These are phyloP conservation scores for Ophiocordyceps robertsii DNA, from an alignment of 2,329 filamentous ascomycete species.

Conservation along the genomic window DNA sequence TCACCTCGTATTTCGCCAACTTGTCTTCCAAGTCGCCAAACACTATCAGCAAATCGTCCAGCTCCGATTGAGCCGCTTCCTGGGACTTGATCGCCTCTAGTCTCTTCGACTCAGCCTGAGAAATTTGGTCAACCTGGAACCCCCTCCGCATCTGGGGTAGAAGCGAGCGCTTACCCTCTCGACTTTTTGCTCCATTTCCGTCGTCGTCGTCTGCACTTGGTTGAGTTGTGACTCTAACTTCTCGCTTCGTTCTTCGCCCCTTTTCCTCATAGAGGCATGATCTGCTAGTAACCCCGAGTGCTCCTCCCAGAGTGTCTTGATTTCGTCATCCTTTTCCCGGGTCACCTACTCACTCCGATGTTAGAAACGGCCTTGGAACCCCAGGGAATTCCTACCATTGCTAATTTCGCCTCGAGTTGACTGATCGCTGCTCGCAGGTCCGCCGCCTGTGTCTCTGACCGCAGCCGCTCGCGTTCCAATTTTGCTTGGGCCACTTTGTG, in stretches of 20 bases:
- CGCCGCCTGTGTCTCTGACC: slow-evolving; percentile 47
- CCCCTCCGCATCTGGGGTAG: neutral
- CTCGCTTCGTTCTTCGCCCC: slow-evolving; percentile 8
- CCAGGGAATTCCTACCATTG: slow-evolving; percentile 30
- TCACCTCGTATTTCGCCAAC: slow-evolving; percentile 59
- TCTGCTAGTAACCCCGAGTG: neutral
- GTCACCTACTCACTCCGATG: too few species aligned
- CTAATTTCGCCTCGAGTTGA: slow-evolving; percentile 46
- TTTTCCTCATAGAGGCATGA: slow-evolving; percentile 8
- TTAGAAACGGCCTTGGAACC: neutral
- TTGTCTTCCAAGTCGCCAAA: slow-evolving; percentile 74
- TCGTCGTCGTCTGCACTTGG: slow-evolving; percentile 6
- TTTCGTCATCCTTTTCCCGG: neutral
- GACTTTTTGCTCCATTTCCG: slow-evolving; percentile 10
- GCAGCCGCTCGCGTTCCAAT: slow-evolving; percentile 30
- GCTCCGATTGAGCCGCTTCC: slow-evolving; percentile 52
- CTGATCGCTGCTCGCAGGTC: slow-evolving; percentile 48
- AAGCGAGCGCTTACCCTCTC: slow-evolving; percentile 10
- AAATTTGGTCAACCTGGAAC: neutral
- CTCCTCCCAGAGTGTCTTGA: neutral
- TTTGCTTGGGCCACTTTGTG: slow-evolving; percentile 36
- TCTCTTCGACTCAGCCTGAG: slow-evolving; percentile 17
- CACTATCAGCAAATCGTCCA: slow-evolving; percentile 71
- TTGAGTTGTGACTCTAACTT: slow-evolving; percentile 15
- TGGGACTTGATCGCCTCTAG: slow-evolving; percentile 44